Base-by-base conservation (phyloP, 345 rosid species). In the Camelina hispida region DNA sequence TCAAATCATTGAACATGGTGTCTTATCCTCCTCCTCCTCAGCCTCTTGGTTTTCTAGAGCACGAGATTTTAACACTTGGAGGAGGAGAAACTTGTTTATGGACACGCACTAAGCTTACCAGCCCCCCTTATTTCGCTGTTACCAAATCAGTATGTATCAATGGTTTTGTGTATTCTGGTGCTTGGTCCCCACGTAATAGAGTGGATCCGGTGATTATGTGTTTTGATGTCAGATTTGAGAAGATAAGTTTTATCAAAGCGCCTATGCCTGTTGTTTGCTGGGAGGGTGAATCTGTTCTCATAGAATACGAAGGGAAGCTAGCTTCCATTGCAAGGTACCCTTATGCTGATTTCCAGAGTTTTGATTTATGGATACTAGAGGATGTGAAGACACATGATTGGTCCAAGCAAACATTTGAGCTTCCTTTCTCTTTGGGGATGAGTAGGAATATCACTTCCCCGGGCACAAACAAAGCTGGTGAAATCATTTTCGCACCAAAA, bases 311-410 rank as follows among this genome's bases (percentile, higher is more conserved):
- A 16, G 53, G 23, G 0, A 48, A 48, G 11, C 17, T 48, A 48
- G 53, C 53, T 48, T 18, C 55, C 55, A 9, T 50, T 50, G 55
- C 6, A 4, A 50, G 55, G 3, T 6, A 50, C 6, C 55, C 55
- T 18, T 4, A 51, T 11, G 2, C 13, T 6, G 3, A 13, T 20
- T 4, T 48, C 12, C 0, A 1, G 3, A 48, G 23, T 48, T 48
- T 48, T 48, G 53, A 48, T 48, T 48, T 48, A 48, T 48, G 53
- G 55, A 50, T 50, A 17, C 55, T 50, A 10, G 55, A 50, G 13
- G 55, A 50, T 18, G 55, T 50, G 2, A 10, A 9, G 23, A 50
- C 3, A 50, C 55, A 50, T 3, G 25, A 50, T 50, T 50, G 55
- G 55, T 50, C 55, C 25, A 18, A 9, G 25, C 55, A 50, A 18